Conservation (phyloP, 176 grass and related monocot species). For the Urochloa ruziziensis region DNA sequence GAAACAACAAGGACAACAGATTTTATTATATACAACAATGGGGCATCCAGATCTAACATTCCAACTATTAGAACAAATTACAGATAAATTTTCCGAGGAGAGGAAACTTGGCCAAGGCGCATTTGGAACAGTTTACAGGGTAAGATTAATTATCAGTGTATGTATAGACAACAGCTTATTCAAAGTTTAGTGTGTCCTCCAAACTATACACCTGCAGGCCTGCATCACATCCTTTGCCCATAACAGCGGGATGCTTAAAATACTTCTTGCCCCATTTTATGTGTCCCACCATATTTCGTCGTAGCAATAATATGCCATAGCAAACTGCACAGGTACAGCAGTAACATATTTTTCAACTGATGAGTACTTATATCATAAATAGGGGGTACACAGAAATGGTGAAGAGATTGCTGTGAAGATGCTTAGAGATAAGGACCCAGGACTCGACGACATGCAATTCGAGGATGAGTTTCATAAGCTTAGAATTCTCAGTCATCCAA, state of each 20-base stretch:
- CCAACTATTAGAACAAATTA: background rate
- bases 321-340: background rate
- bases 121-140: background rate
- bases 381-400: background rate
- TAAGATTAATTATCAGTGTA: background rate
- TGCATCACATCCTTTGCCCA: too few species aligned
- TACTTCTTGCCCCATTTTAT: background rate
- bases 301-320: background rate
- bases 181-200: background rate
- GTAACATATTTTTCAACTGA: background rate
- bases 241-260: background rate
- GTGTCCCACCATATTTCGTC: too few species aligned
- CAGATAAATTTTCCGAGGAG: background rate
- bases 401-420: slow-evolving; percentile 6
- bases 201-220: background rate
- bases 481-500: background rate
- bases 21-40: background rate
- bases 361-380: background rate
- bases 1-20: background rate
- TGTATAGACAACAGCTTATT: background rate
- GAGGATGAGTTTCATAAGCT: background rate
- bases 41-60: background rate
- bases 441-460: background rate
- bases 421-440: background rate
- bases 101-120: background rate